Evolutionary conservation across 1,284 basidiomycete genomes (phyloP).

Genomic region (Ceratobasidium sp.): DNA sequence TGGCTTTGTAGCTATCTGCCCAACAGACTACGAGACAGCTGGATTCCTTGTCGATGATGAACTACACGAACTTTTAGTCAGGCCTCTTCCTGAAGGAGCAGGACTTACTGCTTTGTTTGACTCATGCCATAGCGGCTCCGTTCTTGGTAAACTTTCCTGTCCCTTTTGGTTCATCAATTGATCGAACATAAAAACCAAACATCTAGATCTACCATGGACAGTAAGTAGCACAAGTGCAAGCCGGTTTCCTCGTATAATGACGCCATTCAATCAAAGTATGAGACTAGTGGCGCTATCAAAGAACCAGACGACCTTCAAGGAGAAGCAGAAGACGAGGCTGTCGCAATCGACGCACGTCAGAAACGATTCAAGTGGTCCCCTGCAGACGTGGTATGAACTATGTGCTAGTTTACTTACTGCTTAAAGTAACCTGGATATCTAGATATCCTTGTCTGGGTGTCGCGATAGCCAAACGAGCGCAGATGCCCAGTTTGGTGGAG

Average conservation of each 20-base stretch:
- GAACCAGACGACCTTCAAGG: conserved; percentile 35
- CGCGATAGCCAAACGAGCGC: conserved; percentile 35
- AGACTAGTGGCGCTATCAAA: conserved; percentile 34
- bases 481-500: conserved; percentile 28
- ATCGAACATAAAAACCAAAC: background rate
- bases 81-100: conserved; percentile 31
- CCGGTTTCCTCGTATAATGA: background rate
- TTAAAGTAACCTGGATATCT: background rate
- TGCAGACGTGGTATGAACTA: conserved; percentile 31
- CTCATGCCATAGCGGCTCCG: conserved; percentile 34
- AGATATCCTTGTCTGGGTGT: conserved; percentile 32
- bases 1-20: conserved; percentile 28
- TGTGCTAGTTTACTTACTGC: no score
- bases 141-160: background rate
- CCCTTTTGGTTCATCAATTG: background rate
- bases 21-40: conserved; percentile 35
- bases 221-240: background rate
- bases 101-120: conserved; percentile 36
- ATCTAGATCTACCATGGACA: conserved; percentile 31
- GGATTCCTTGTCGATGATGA: conserved; percentile 32
- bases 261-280: background rate
- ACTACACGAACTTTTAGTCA: conserved; percentile 23
- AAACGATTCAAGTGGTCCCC: conserved; percentile 38
- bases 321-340: conserved; percentile 28
- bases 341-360: conserved; percentile 31